Evolutionary conservation across 352 stramenopile genomes (phyloP).

Genomic region (Phytophthora nicotianae): DNA sequence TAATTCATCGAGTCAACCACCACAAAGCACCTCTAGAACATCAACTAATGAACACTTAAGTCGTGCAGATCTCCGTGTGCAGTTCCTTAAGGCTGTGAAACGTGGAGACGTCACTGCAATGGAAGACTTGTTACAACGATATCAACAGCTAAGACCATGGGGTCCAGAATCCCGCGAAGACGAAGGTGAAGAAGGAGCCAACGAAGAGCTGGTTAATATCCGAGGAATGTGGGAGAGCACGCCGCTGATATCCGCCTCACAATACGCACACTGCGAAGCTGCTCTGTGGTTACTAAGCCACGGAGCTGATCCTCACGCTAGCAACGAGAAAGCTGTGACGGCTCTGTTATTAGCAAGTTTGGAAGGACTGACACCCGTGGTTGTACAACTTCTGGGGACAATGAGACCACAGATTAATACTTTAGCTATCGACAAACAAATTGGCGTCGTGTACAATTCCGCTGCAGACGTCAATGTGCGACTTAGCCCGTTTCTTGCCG

Average conservation of each 20-base stretch:
- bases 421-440: conserved; percentile 43
- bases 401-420: background rate
- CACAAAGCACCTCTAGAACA: conserved; percentile 7
- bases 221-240: conserved; percentile 88
- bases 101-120: conserved; percentile 52
- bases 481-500: conserved; percentile 60
- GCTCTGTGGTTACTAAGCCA: conserved; percentile 63
- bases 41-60: too few relatives aligned
- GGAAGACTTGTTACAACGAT: conserved; percentile 29
- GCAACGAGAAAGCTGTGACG: conserved; percentile 80
- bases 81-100: conserved; percentile 75
- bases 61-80: conserved; percentile 56
- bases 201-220: conserved; percentile 55
- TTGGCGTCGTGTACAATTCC: conserved; percentile 82
- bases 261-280: conserved; percentile 62
- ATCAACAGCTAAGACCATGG: conserved; percentile 16
- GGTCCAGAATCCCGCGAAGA: conserved; percentile 17
- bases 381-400: conserved; percentile 45
- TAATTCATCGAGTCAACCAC: conserved; percentile 5
- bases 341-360: conserved; percentile 71
- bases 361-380: conserved; percentile 59
- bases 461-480: conserved; percentile 62
- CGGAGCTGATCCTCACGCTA: conserved; percentile 43
- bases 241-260: conserved; percentile 73
- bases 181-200: conserved; percentile 21